These are phyloP conservation scores for Sodiomyces alkalinus DNA, from an alignment of 2,329 filamentous ascomycete species.

Conservation along the genomic window DNA sequence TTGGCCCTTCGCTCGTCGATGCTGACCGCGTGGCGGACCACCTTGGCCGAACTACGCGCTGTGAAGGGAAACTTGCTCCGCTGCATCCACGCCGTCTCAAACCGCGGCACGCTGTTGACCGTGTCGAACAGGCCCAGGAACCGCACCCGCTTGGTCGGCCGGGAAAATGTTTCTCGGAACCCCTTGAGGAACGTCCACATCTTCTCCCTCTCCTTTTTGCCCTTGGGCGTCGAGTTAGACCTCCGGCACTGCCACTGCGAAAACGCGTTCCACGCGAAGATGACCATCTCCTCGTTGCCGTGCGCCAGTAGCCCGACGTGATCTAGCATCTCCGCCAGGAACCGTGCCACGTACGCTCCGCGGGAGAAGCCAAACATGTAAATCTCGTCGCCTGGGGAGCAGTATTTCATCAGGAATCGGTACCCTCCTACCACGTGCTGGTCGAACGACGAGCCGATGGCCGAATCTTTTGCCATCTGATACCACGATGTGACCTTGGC, in stretches of 20 bases:
- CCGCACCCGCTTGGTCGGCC: constrained; percentile 56
- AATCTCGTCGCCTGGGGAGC: constrained; percentile 47
- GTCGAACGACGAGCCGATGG: constrained; percentile 65
- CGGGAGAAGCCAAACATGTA: constrained; percentile 64
- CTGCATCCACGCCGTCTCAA: constrained; percentile 65
- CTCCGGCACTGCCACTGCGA: constrained; percentile 54
- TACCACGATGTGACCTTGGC: constrained; percentile 52
- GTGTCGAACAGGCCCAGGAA: constrained; percentile 74
- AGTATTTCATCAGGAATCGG: constrained; percentile 63
- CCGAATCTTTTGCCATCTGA: constrained; percentile 61
- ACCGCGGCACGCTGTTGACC: constrained; percentile 64
- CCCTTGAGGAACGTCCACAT: constrained; percentile 64
- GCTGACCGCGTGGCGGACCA: constrained; percentile 54
- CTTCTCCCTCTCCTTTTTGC: constrained; percentile 33
- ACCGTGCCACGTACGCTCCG: constrained; percentile 58
- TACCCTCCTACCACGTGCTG: constrained; percentile 76
- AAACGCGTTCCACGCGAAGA: constrained; percentile 74
- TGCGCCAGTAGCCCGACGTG: constrained; percentile 65
- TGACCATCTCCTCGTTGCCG: constrained; percentile 74
- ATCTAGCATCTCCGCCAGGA: constrained; percentile 73
- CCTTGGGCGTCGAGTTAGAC: constrained; percentile 19
- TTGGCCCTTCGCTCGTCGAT: constrained; percentile 59
- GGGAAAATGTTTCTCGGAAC: constrained; percentile 68
- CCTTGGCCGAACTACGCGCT: constrained; percentile 37
- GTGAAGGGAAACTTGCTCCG: constrained; percentile 63